Percentiles rank a stretch among this genome's conserved stretches.
phyloP scores from a whole-genome alignment of 345 rosid genomes.

The Eucalyptus grandis region DNA sequence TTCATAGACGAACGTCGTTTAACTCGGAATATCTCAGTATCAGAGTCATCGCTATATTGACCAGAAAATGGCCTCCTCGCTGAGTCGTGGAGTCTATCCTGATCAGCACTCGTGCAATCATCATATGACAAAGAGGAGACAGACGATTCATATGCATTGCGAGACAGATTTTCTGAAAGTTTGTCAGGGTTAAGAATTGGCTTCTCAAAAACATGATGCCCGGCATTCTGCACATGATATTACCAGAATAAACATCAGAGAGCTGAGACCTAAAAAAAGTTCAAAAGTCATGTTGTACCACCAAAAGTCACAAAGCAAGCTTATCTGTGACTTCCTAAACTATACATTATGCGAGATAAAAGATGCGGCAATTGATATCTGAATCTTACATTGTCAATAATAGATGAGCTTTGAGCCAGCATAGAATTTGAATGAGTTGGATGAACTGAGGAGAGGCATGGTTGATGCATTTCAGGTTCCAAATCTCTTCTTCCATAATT shows the following conservation, averaged over 20 bases:
- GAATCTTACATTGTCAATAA: conserved; percentile 39
- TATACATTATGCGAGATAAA: background rate
- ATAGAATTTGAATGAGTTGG: conserved; percentile 22
- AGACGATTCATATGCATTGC: conserved; percentile 14
- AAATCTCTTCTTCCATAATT: conserved; percentile 1
- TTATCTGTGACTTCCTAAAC: background rate
- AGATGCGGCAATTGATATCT: background rate
- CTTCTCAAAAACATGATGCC: conserved; percentile 11
- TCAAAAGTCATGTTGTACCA: background rate
- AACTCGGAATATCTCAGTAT: conserved; percentile 74
- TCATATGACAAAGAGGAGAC: conserved; percentile 19
- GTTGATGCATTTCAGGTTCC: conserved; percentile 3
- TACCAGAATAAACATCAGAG: background rate
- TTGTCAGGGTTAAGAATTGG: conserved; percentile 20
- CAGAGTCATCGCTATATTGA: conserved; percentile 76
- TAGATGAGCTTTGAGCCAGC: conserved; percentile 18
- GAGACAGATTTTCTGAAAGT: conserved; percentile 21
- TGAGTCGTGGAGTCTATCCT: conserved; percentile 7
- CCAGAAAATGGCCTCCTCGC: conserved; percentile 12
- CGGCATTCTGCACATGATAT: conserved; percentile 24
- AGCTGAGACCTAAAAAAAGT: background rate
- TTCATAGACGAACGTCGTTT: conserved; percentile 75
- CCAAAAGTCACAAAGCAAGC: background rate
- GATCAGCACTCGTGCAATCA: conserved; percentile 6
- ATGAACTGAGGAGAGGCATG: conserved; percentile 29